These are phyloP conservation scores for Pachyrhizus erosus DNA, from an alignment of 306 rosid genomes.

Conservation along the genomic window DNA sequence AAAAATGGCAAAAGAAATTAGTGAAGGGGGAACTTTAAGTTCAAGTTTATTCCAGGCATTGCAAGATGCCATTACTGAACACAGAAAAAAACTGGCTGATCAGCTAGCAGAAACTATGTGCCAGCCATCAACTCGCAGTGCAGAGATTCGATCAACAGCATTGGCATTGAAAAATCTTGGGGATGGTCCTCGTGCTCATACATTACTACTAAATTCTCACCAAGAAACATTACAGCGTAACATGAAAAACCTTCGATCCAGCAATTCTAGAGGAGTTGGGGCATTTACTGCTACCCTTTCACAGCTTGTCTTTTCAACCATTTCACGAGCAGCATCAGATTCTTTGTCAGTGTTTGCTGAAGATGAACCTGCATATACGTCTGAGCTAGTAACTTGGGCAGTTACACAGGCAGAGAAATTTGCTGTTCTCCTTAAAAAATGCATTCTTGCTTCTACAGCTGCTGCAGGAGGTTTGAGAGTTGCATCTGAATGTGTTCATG, in stretches of 20 bases:
- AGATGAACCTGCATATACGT: constrained; percentile 83
- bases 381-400: constrained; percentile 96
- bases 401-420: constrained; percentile 65
- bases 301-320: constrained; percentile 73
- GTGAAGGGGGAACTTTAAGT: constrained; percentile 45
- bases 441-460: constrained; percentile 71
- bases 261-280: constrained; percentile 48
- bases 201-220: constrained; percentile 70
- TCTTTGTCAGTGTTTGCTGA: constrained; percentile 68
- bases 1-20: constrained; percentile 49
- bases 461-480: constrained; percentile 77
- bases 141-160: constrained; percentile 72
- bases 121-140: constrained; percentile 66
- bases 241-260: constrained; percentile 50
- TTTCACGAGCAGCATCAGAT: constrained; percentile 77
- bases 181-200: constrained; percentile 87
- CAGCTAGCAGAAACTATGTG: constrained; percentile 75
- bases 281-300: constrained; percentile 71
- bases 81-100: constrained; percentile 69
- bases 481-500: constrained; percentile 80
- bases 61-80: constrained; percentile 58
- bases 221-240: constrained; percentile 55
- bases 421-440: constrained; percentile 65
- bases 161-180: constrained; percentile 74
- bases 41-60: constrained; percentile 52